Evolutionary conservation across 2,329 filamentous ascomycete species (phyloP), one percentile per base, ranked within the genome.

Genomic region (Byssothecium circinans): DNA sequence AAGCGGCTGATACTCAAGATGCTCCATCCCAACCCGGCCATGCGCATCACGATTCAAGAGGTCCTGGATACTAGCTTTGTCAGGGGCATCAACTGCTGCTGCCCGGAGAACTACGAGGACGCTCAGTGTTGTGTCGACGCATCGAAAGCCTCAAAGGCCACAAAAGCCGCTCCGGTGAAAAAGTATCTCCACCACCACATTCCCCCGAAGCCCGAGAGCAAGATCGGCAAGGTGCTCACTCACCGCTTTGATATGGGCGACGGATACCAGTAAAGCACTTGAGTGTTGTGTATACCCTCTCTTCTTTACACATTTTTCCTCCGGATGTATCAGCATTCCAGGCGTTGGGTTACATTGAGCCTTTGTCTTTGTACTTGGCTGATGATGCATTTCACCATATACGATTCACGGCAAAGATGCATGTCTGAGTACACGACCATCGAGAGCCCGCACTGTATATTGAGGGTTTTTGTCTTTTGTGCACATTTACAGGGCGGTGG

Each of bases 61-160:
- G 83, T 89, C 1, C 73, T 90, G 44, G 83, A 80, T 52, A 83
- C 88, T 59, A 78, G 85, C n/a, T 90, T 84, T 79, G 75, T 94
- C 60, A 86, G 82, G 73, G 81, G 79, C 43, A 81, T 91, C 33
- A 87, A 91, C 59, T 94, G 89, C 72, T 95, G 89, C 67, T 85
- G 89, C 59, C 72, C 84, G 4, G 88, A 91, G 58, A 81, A 22
- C 50, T 87, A 84, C 64, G 84, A 86, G 25, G 84, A 88, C 50
- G 80, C 81, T 5, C 72, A 76, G n/a, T 75, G 76, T 40, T 61
- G 58, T 19, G 85, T 88, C 49, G 84, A 88, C 57, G 81, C 80
- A 0, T 80, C 79, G 54, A 65, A 43, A 27, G 30, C 29, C 8
- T 20, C 27, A 11, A 32, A 66, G 43, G 59, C 27, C 50, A 71